A percentile compares a stretch with the other conserved stretches of the same genome.
phyloP scores from a whole-genome alignment of 495 filamentous ascomycete species.

The Oleoguttula mirabilis region DNA sequence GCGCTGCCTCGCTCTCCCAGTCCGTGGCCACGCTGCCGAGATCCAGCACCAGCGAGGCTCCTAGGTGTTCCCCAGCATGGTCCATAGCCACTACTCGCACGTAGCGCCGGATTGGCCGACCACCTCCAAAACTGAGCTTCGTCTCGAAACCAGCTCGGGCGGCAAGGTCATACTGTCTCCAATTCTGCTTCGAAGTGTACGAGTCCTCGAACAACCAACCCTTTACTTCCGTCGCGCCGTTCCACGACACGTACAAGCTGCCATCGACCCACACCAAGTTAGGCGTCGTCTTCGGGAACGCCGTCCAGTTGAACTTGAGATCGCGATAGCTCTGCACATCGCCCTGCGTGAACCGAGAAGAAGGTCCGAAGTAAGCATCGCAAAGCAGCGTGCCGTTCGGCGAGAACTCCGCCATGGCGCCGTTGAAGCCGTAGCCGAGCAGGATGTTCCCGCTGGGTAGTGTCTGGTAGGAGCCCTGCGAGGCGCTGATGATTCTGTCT shows the following conservation, averaged over 20 bases:
- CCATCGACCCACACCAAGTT: constrained; percentile 6
- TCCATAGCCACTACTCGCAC: background rate
- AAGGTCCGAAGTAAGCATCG: constrained; percentile 10
- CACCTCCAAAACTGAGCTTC: background rate
- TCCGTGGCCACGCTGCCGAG: background rate
- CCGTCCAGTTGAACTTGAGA: constrained; percentile 18
- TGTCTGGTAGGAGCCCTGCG: constrained; percentile 18
- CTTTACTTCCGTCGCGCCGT: background rate
- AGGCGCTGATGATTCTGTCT: constrained; percentile 4
- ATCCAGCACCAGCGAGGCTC: background rate
- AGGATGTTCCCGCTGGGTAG: constrained; percentile 17
- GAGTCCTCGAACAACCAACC: background rate
- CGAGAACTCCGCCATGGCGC: constrained; percentile 10
- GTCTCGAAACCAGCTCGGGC: background rate
- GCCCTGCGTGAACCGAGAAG: background rate
- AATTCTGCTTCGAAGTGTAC: background rate
- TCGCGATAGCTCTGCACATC: constrained; percentile 13
- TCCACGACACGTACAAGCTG: background rate
- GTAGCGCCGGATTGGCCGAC: background rate
- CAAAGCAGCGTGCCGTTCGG: constrained; percentile 17
- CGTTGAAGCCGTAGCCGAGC: constrained; percentile 10
- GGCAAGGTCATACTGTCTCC: background rate
- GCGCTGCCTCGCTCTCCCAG: background rate
- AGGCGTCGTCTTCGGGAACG: constrained; percentile 4
- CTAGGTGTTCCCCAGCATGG: background rate